Percentiles rank a stretch among this genome's conserved stretches.
These are phyloP conservation scores for Madurella fahalii DNA, from an alignment of 2,329 filamentous ascomycete genomes.

Conservation along the genomic window DNA sequence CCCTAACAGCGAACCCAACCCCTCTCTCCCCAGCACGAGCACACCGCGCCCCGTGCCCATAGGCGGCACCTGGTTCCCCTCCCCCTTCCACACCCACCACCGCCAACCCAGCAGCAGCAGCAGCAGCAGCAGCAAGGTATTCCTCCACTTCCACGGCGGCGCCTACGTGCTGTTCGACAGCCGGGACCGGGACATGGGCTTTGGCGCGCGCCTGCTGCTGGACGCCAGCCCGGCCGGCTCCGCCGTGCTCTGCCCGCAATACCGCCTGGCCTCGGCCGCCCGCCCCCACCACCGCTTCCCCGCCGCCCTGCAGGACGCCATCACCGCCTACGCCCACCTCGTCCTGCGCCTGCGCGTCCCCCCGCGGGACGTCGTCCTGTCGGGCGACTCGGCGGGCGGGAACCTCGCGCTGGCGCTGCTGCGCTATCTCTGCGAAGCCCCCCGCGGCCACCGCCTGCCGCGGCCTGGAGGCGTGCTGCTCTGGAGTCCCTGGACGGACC, in stretches of 20 bases:
- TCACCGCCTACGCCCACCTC: constrained; percentile 31
- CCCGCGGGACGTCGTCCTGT: constrained; percentile 29
- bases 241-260: constrained; percentile 30
- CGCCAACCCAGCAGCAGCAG: too few species aligned
- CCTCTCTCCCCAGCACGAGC: too few species aligned
- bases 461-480: constrained; percentile 25
- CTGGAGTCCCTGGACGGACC: constrained; percentile 28
- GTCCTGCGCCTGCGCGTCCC: constrained; percentile 26
- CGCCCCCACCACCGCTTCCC: constrained; percentile 26
- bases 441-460: constrained; percentile 20
- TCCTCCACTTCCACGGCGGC: constrained; percentile 33
- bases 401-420: constrained; percentile 31
- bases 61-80: too few species aligned
- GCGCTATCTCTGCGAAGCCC: constrained; percentile 30
- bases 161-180: constrained; percentile 32
- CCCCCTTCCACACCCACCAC: too few species aligned
- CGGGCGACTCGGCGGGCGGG: constrained; percentile 33
- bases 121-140: too few species aligned
- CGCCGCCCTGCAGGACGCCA: constrained; percentile 31
- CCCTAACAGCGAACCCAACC: too few species aligned
- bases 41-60: too few species aligned
- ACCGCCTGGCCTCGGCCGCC: constrained; percentile 28
- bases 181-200: constrained; percentile 30
- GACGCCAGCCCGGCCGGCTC: constrained; percentile 21
- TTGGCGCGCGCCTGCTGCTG: constrained; percentile 25